Percentiles rank a stretch among this genome's conserved stretches.
phyloP scores from a whole-genome alignment of 495 filamentous ascomycete species.

The Penicillium atrosanguineum region DNA sequence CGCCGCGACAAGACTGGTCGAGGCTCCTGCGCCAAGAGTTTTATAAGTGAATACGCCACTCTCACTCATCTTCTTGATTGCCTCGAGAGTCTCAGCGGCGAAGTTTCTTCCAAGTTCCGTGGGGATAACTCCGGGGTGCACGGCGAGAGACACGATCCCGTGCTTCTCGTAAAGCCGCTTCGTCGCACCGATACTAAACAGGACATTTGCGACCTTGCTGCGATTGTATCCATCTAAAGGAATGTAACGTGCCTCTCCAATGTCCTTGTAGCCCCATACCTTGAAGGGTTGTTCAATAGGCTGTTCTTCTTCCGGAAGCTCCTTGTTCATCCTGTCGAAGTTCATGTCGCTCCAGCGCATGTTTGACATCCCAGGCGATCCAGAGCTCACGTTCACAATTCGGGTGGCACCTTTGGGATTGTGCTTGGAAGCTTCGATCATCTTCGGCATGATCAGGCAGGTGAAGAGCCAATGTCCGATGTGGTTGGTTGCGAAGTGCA shows the following conservation, averaged over 20 bases:
- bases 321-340: slow-evolving; percentile 38
- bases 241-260: slow-evolving; percentile 20
- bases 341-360: slow-evolving; percentile 46
- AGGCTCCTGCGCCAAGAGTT: slow-evolving; percentile 33
- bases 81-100: slow-evolving; percentile 9
- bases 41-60: slow-evolving; percentile 18
- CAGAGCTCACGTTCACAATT: slow-evolving; percentile 45
- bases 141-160: slow-evolving; percentile 25
- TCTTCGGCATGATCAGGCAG: slow-evolving; percentile 38
- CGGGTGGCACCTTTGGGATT: slow-evolving; percentile 36
- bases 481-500: slow-evolving; percentile 28
- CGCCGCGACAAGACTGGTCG: slow-evolving; percentile 45
- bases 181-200: slow-evolving; percentile 22
- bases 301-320: slow-evolving; percentile 37
- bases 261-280: slow-evolving; percentile 24
- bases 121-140: slow-evolving; percentile 41
- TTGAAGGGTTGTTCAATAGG: slow-evolving; percentile 26
- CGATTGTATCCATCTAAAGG: slow-evolving; percentile 29
- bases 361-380: slow-evolving; percentile 17
- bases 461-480: slow-evolving; percentile 31
- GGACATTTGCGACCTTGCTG: slow-evolving; percentile 32
- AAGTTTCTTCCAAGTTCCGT: slow-evolving; percentile 32
- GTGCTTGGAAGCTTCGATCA: slow-evolving; percentile 35
- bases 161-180: slow-evolving; percentile 23
- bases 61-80: slow-evolving; percentile 16